Evolutionary conservation across 805 yeast species (phyloP).

Genomic region (Metschnikowia baotianmanensis): DNA sequence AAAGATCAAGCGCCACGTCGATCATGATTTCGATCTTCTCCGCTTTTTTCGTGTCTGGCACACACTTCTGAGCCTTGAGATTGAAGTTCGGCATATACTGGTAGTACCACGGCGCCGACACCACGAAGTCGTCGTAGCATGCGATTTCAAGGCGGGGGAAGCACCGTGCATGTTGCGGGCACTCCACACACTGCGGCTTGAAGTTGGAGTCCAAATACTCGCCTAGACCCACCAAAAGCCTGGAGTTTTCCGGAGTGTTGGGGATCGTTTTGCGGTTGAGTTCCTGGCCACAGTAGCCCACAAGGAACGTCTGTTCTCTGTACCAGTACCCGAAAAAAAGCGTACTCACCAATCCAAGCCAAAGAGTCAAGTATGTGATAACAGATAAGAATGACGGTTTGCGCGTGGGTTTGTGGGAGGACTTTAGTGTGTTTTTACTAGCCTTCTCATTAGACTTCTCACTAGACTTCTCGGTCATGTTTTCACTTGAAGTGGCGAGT

Average conservation of each 20-base stretch:
- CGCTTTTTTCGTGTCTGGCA: constrained; percentile 69
- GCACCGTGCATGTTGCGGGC: constrained; percentile 83
- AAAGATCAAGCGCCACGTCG: constrained; percentile 59
- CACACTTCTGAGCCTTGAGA: constrained; percentile 53
- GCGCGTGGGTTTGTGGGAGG: too few relatives aligned
- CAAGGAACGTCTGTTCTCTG: constrained; percentile 55
- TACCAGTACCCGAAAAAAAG: constrained; percentile 55
- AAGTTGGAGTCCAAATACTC: constrained; percentile 40
- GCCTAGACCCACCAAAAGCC: constrained; percentile 39
- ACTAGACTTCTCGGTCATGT: too few relatives aligned
- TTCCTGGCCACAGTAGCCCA: constrained; percentile 77
- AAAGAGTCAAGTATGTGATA: constrained; percentile 22
- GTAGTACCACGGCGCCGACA: constrained; percentile 50
- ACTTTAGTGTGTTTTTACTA: too few relatives aligned
- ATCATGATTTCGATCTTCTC: constrained; percentile 65
- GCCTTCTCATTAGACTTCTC: too few relatives aligned
- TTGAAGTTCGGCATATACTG: constrained; percentile 59
- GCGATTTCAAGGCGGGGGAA: constrained; percentile 54
- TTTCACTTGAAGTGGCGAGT: too few relatives aligned
- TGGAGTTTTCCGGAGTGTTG: constrained; percentile 23
- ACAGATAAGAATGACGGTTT: too few relatives aligned
- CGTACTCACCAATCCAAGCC: constrained; percentile 35
- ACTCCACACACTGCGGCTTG: constrained; percentile 66
- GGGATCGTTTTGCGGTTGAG: constrained; percentile 44
- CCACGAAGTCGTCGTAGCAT: constrained; percentile 69